A percentile compares a stretch with the other conserved stretches of the same genome.
phyloP scores from a whole-genome alignment of 805 yeast genomes.

The Starmerella ratchasimensis region DNA sequence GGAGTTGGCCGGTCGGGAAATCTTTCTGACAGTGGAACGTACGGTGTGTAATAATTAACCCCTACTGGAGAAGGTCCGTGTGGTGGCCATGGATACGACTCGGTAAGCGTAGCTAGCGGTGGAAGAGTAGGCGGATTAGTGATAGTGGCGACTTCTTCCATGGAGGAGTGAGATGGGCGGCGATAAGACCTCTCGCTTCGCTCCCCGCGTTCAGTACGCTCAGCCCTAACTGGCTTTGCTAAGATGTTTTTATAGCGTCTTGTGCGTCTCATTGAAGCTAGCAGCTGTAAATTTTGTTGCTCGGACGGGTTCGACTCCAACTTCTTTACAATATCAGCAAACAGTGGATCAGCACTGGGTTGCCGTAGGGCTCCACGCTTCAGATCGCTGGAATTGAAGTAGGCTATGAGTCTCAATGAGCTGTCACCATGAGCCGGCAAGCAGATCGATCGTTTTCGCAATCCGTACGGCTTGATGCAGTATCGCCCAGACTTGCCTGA shows the following conservation, averaged over 20 bases:
- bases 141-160: neutral
- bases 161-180: neutral
- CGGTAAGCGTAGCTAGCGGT: neutral
- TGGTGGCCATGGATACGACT: neutral
- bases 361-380: conserved; percentile 24
- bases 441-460: conserved; percentile 53
- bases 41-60: no score
- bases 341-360: conserved; percentile 35
- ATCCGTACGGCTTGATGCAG: conserved; percentile 37
- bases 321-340: conserved; percentile 22
- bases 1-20: no score
- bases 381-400: conserved; percentile 28
- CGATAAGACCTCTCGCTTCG: neutral
- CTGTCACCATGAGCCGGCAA: conserved; percentile 39
- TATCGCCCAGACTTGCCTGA: conserved; percentile 24
- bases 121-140: neutral
- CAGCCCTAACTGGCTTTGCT: neutral
- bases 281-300: conserved; percentile 1
- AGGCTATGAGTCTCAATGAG: conserved; percentile 49
- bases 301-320: conserved; percentile 3
- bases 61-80: neutral
- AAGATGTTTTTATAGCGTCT: conserved; percentile 2
- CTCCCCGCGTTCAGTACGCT: no score
- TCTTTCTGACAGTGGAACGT: no score
- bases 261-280: conserved; percentile 4